These are phyloP conservation scores for Silene uniflora DNA, from an alignment of 148 eudicot species.

Conservation along the genomic window DNA sequence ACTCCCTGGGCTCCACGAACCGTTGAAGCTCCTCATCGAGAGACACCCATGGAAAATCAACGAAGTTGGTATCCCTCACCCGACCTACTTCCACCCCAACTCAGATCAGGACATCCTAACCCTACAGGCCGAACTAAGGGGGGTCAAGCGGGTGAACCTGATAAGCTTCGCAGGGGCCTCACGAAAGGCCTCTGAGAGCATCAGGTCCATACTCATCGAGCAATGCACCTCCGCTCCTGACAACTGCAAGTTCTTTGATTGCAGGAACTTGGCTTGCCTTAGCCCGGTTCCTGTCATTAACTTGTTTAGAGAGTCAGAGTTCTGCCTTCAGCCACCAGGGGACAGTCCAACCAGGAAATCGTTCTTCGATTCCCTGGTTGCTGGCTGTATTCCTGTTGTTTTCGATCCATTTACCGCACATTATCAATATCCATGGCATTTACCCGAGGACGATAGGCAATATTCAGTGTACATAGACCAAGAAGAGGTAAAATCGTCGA, in stretches of 20 bases:
- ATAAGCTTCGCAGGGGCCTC: constrained; percentile 70
- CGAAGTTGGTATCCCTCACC: constrained; percentile 75
- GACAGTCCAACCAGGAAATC: constrained; percentile 82
- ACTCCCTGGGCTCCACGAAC: constrained; percentile 53
- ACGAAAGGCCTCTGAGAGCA: constrained; percentile 34
- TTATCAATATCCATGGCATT: constrained; percentile 87
- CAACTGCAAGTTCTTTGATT: constrained; percentile 47
- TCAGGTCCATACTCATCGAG: constrained; percentile 50
- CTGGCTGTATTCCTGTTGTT: constrained; percentile 83
- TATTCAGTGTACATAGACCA: constrained; percentile 67
- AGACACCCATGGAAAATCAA: constrained; percentile 66
- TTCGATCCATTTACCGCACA: constrained; percentile 67
- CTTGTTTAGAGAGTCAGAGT: constrained; percentile 62
- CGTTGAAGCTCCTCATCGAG: constrained; percentile 71
- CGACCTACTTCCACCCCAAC: constrained; percentile 71
- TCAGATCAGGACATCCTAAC: constrained; percentile 50
- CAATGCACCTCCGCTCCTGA: constrained; percentile 41
- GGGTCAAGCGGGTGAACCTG: constrained; percentile 31
- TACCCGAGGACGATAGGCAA: constrained; percentile 49
- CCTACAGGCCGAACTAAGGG: constrained; percentile 46
- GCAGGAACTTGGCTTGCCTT: constrained; percentile 35
- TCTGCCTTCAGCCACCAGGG: constrained; percentile 81
- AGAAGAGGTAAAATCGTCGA: constrained; percentile 43
- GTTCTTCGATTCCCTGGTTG: constrained; percentile 62
- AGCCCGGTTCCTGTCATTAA: constrained; percentile 37